phyloP scores from a whole-genome alignment of 1,284 basidiomycete genomes.

The Cryptococcus floricola region DNA sequence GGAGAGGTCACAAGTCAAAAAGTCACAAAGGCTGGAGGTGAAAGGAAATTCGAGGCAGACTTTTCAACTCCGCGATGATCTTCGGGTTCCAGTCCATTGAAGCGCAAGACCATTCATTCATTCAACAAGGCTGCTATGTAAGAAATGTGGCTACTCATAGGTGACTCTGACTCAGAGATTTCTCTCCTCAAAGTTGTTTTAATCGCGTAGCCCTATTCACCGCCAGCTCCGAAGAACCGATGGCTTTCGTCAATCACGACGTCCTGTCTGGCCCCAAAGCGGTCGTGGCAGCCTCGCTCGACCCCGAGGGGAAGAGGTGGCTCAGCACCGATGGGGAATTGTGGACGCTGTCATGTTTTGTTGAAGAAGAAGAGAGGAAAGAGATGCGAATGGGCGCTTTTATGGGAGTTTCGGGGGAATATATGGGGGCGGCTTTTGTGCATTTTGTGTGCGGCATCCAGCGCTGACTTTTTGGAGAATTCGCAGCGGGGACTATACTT shows the following conservation, averaged over 20 bases:
- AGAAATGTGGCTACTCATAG: conserved; percentile 37
- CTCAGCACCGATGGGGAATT: conserved; percentile 32
- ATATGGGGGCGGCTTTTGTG: conserved; percentile 3
- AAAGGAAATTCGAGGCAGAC: no score
- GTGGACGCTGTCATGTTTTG: conserved; percentile 16
- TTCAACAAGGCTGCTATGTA: not conserved
- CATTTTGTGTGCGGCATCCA: conserved; percentile 1
- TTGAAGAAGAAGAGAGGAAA: conserved; percentile 1
- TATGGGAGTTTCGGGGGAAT: conserved; percentile 2
- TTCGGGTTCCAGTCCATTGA: no score
- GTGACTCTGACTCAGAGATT: conserved; percentile 40
- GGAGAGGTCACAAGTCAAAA: no score
- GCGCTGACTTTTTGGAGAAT: not conserved
- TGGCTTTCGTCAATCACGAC: conserved; percentile 18
- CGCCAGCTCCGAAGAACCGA: not conserved
- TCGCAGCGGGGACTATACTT: not conserved
- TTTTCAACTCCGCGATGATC: no score
- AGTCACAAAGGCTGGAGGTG: no score
- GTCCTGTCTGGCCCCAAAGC: conserved; percentile 37
- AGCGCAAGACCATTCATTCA: no score
- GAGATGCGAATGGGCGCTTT: not conserved
- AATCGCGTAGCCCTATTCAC: conserved; percentile 23
- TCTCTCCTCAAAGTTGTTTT: conserved; percentile 43
- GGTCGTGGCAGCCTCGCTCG: conserved; percentile 18
- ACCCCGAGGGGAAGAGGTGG: conserved; percentile 14